Base-by-base conservation (phyloP, 257 asterid species). In the Lycium barbarum region DNA sequence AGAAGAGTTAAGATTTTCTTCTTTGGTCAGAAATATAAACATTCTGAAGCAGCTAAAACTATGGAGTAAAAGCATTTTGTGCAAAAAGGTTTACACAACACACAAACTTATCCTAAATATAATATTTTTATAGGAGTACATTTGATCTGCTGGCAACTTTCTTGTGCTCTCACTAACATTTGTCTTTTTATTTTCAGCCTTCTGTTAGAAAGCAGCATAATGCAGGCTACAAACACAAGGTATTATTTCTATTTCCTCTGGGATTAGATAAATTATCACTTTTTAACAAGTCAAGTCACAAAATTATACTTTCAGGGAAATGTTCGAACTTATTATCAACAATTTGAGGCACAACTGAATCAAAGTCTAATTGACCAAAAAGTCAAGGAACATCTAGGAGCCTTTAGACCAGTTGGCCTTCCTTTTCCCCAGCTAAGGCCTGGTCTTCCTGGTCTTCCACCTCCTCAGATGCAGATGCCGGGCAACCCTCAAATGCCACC, bases 191-290 rank as follows among this genome's bases (percentile, higher is more conserved):
- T 82, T 91, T 74, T 88, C 98, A 96, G 99, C 99, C 99, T 55
- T 96, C 99, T 7, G 99, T 96, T 38, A 89, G 99, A 83, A 96
- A 96, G 89, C 99, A 96, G 88, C 98, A 96, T 80, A 96, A 96
- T 72, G 93, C 98, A 1, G 99, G 99, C 59, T 96, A 96, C 93
- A 96, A 96, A 86, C 99, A 96, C 90, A 96, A 96, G 98, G 99
- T 95, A 90, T 33, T 76, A 35, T 73, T 40, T 58, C 73, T 26
- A 18, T 38, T 79, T 57, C 47, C 82, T 22, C 7, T 14, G 81
- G 61, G 33, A 11, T 35, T 79, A 14, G 14, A 58, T 12, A 72
- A 47, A 36, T 49, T 49, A 76, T 74, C 47, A 14, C 47, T 49
- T 76, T 40, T 7, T 71, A 33, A 38, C 35, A 62, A 66, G 85